Base-by-base conservation (phyloP, 2,329 filamentous ascomycete genomes). In the Westerdykella ornata region DNA sequence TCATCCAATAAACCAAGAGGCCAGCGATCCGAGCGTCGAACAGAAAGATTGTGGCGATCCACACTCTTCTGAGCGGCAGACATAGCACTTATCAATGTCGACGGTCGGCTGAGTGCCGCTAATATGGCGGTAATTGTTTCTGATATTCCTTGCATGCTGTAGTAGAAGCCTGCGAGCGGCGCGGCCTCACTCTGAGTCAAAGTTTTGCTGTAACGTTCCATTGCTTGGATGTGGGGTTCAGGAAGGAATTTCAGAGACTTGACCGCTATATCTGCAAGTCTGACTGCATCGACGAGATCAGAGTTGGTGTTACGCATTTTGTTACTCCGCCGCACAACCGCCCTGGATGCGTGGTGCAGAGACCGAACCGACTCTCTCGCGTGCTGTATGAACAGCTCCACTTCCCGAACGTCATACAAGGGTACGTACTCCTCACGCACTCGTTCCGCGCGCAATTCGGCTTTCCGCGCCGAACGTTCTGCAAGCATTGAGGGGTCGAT, bases 381-480 rank as follows among this genome's bases (percentile, higher is more conserved):
- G 60, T 95, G 86, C 39, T 88, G 82, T 39, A 95, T 82, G 65
- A 98, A 95, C 53, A 92, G 82, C 59, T 97, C 90, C 2, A 96
- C 88, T 65, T 96, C 90, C 19, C 82, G 79, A 36, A 90, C 78
- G 49, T 92, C 85, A 39, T 68, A 71, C 26, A 96, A 75, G 1
- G 92, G 89, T 48, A 87, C 81, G 55, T 86, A 87, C 60, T 98
- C 92, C 45, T 98, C 92, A 39, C 81, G 78, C 26, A 98, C 83
- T 42, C 82, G 89, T 59, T 98, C 92, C 3, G 79, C 73, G 19
- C 90, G 78, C 0, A 84, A 80, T 62, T 89, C 84, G 3, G 88
- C 85, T 67, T 98, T 98, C 47, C 88, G 80, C 41, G 81, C 81
- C 48, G 86, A 94, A 37, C 92, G 80, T 63, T 94, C 84, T 39